These are phyloP conservation scores for Neofusicoccum laricinum DNA, from an alignment of 2,329 filamentous ascomycete genomes.

Conservation along the genomic window DNA sequence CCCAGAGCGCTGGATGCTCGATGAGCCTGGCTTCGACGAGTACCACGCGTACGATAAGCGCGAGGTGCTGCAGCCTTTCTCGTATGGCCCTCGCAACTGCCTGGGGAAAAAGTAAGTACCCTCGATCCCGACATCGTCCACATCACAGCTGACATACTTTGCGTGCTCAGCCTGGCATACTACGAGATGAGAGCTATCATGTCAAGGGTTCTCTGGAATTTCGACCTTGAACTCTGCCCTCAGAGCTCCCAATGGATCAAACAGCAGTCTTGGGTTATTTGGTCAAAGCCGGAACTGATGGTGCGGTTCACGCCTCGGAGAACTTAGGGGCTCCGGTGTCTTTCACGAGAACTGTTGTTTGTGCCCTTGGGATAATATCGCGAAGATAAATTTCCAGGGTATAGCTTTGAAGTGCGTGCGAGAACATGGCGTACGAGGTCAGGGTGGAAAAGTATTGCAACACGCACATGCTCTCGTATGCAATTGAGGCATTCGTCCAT, in stretches of 20 bases:
- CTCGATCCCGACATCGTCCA: not conserved
- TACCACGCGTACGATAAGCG: slow-evolving; percentile 30
- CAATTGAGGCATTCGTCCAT: too few species aligned
- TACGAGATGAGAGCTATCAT: slow-evolving; percentile 42
- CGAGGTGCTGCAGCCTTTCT: slow-evolving; percentile 43
- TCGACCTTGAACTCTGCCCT: slow-evolving; percentile 36
- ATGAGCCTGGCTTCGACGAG: slow-evolving; percentile 23
- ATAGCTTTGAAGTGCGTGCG: too few species aligned
- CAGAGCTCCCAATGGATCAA: slow-evolving; percentile 28
- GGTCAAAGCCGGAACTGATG: slow-evolving; percentile 36
- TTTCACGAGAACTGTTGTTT: too few species aligned
- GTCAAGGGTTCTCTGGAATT: slow-evolving; percentile 36
- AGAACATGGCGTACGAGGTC: too few species aligned
- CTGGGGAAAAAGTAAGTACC: slow-evolving; percentile 35
- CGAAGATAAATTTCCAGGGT: too few species aligned
- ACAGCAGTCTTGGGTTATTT: slow-evolving; percentile 34
- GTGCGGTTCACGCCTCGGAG: slow-evolving; percentile 21
- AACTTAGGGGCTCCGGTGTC: too few species aligned
- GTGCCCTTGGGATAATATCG: too few species aligned
- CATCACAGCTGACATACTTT: not conserved
- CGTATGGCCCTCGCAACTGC: slow-evolving; percentile 40
- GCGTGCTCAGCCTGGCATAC: slow-evolving; percentile 30
- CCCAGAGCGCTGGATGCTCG: slow-evolving; percentile 42
- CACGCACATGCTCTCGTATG: too few species aligned
- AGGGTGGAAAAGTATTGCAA: too few species aligned